phyloP scores from a whole-genome alignment of 192 early-diverging fungal genomes.

The Linnemannia schmuckeri region DNA sequence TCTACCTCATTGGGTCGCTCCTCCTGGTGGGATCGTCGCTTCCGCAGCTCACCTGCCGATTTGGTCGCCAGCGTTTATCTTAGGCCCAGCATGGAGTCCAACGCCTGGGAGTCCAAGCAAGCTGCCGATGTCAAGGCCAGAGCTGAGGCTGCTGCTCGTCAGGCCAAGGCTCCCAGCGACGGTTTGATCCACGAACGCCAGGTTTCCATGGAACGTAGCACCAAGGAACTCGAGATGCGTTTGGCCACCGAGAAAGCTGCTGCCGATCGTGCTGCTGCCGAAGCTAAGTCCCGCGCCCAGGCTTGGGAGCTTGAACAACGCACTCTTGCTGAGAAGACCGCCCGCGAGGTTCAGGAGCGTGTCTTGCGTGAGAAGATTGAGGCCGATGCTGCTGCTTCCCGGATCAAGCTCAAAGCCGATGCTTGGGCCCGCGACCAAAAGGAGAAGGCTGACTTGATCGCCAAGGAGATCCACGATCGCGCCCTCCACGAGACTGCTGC shows the following conservation, averaged over 20 bases:
- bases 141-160: conserved; percentile 21
- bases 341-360: conserved; percentile 5
- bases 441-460: conserved; percentile 9
- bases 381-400: conserved; percentile 12
- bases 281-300: conserved; percentile 9
- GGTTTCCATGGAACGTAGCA: conserved; percentile 12
- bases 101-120: conserved; percentile 12
- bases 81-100: neutral
- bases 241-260: conserved; percentile 11
- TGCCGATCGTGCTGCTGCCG: conserved; percentile 10
- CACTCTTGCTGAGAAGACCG: conserved; percentile 4
- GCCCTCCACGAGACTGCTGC: conserved; percentile 7
- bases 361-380: conserved; percentile 14
- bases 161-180: neutral
- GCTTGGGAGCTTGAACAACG: conserved; percentile 28
- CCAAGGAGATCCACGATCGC: conserved; percentile 23
- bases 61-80: neutral
- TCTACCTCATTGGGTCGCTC: conserved; percentile 9
- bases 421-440: conserved; percentile 25
- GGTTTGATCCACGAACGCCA: conserved; percentile 21
- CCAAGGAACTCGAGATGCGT: conserved; percentile 18
- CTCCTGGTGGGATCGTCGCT: conserved; percentile 26
- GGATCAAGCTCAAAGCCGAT: conserved; percentile 15
- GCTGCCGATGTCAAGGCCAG: conserved; percentile 11
- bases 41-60: neutral